Evolutionary conservation across 108 stramenopile species (phyloP).

Genomic region (Hondaea fermentalgiana): DNA sequence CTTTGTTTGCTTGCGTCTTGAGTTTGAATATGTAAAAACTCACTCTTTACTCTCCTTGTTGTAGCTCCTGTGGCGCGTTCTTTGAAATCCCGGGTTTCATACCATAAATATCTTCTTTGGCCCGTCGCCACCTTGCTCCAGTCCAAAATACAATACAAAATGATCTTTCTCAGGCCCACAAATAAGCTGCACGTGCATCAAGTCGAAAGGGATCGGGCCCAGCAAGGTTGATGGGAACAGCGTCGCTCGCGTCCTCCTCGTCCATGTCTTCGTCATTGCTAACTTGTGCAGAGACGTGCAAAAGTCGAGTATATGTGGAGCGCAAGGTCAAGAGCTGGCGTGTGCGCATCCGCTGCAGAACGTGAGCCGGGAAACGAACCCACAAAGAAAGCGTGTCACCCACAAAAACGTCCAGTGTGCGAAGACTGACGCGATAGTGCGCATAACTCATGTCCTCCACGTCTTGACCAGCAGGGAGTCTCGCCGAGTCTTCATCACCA

Average conservation of each 20-base stretch:
- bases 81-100: too few species aligned
- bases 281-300: neutral
- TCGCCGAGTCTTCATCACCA: neutral
- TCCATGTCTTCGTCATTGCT: neutral
- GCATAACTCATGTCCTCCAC: neutral
- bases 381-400: neutral
- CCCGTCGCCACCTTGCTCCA: too few species aligned
- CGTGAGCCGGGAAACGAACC: neutral
- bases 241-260: neutral
- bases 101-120: too few species aligned
- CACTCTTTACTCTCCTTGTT: too few species aligned
- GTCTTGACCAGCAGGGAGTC: neutral
- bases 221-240: neutral
- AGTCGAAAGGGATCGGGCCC: neutral
- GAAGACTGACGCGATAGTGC: neutral
- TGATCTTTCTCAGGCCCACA: neutral
- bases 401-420: neutral
- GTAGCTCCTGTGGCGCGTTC: too few species aligned
- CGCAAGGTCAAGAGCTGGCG: neutral
- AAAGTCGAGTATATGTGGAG: neutral
- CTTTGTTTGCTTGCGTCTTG: too few species aligned
- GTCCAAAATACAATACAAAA: too few species aligned
- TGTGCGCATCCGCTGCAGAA: neutral
- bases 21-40: too few species aligned
- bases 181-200: neutral